phyloP scores from a whole-genome alignment of 176 grass and related monocot genomes.

The Bromus sterilis region DNA sequence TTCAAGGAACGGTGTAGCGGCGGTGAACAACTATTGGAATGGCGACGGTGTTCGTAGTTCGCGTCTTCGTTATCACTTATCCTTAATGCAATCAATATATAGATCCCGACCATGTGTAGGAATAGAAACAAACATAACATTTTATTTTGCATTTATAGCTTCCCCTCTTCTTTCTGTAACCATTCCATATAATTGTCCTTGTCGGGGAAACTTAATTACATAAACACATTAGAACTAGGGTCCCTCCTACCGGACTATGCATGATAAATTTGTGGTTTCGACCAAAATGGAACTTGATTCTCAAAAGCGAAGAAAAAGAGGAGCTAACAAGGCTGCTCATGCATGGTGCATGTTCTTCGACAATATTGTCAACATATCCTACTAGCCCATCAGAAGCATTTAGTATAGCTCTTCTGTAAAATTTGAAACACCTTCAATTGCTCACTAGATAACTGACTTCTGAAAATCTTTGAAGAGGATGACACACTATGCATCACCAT shows the following conservation, averaged over 20 bases:
- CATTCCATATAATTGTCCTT: too few species aligned
- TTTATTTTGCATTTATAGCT: too few species aligned
- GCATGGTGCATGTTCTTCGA: background rate
- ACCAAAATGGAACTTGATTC: background rate
- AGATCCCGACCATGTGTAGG: too few species aligned
- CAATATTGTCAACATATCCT: background rate
- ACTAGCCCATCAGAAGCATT: background rate
- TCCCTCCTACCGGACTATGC: constrained; percentile 4
- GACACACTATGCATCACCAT: background rate
- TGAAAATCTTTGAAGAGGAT: background rate
- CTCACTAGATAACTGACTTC: background rate
- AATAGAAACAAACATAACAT: too few species aligned
- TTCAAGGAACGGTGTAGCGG: too few species aligned
- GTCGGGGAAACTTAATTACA: constrained; percentile 18
- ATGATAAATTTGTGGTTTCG: too few species aligned
- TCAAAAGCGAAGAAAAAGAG: background rate
- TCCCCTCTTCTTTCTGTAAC: too few species aligned
- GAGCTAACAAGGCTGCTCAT: background rate
- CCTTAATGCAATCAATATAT: too few species aligned
- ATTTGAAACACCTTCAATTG: background rate
- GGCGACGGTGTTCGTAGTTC: too few species aligned
- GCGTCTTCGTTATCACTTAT: too few species aligned
- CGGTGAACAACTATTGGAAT: too few species aligned
- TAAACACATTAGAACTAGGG: background rate
- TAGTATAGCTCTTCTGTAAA: background rate